Base-by-base conservation (phyloP, 2,329 filamentous ascomycete genomes). In the Ambrosiella cleistominuta region DNA sequence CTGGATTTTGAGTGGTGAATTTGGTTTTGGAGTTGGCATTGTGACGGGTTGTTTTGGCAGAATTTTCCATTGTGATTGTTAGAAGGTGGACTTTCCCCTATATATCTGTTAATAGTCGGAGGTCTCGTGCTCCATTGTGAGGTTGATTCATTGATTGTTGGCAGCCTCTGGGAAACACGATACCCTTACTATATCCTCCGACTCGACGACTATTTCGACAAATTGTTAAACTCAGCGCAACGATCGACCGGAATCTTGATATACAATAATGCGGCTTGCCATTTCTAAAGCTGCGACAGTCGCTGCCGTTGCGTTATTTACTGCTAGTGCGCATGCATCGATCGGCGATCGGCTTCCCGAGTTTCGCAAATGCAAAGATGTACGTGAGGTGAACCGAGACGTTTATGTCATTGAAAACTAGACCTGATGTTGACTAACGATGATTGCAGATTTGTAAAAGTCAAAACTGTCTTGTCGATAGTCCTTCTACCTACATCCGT, bases 331-430 rank as follows among this genome's bases (percentile, higher is more conserved):
- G 13, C 70, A 75, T 57, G 93, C 89, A 36, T 96, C 90, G 3
- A 66, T 82, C 54, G 93, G 93, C 63, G 93, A 98, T 70, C 78
- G 81, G 58, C 74, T 95, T 61, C 88, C 88, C 15, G 89, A 95
- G 66, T 98, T 98, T 69, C 79, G 77, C 67, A 76, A 89, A 69
- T 98, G 93, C 68, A 80, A 97, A 57, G 72, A 88, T 75, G 91
- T 95, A 62, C 62, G 64, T 62, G 56, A 5, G 12, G 12, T 38
- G 7, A 13, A 4, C 38, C 27, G 27, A 27, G 27, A 27, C 54
- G 17, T 15, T n/a, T 51, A 51, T 27, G 17, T 51, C 47, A 51
- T 51, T n/a, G 15, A 54, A 27, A 39, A 27, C 17, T 8, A 37
- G 11, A 8, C 7, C 11, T 12, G 44, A 36, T 19, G 15, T 56